Base-by-base conservation (phyloP, 75 land plant genomes). In the Adiantum capillusveneris region DNA sequence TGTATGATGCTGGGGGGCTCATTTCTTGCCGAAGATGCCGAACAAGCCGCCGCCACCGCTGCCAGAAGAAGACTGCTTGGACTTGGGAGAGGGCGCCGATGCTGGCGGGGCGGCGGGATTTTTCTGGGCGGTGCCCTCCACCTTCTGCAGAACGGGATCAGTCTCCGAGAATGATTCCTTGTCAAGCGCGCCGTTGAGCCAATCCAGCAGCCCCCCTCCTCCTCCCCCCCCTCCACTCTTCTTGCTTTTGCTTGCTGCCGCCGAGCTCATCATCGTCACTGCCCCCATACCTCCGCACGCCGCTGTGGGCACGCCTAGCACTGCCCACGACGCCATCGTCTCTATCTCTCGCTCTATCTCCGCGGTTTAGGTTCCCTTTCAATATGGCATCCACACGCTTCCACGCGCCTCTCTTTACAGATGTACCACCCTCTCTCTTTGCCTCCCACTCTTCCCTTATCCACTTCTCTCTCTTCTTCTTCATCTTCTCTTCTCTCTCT, bases 71-170 rank as follows among this genome's bases (percentile, higher is more conserved):
- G 50, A 46, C 22, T 53, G 29, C 48, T 60, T 60, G n/a, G n/a
- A n/a, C 26, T 44, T 60, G n/a, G 43, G 48, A 17, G 48, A 13
- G 34, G 34, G n/a, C 34, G 25, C 29, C 26, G 20, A 21, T 25
- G 41, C 43, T 3, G 43, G 43, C 6, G 29, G 25, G 22, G 60
- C 5, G 14, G 48, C 44, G 6, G 43, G 43, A 18, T 6, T n/a
- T 6, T 39, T 16, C 17, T 39, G 39, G 1, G 62, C 45, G 29
- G 28, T 25, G 21, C 48, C 62, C 11, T 20, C 62, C 49, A 43
- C 62, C 62, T 60, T 60, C 49, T 43, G 20, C 62, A 60, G 48
- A 21, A 60, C 25, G 46, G 62, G 62, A 25, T 60, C 62, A 13
- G 45, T 26, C 62, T 60, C 62, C 20, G 11, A 7, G n/a, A 60